Evolutionary conservation across 2,329 filamentous ascomycete species (phyloP), one percentile per base, ranked within the genome.

Genomic region (Xylariales sp.): DNA sequence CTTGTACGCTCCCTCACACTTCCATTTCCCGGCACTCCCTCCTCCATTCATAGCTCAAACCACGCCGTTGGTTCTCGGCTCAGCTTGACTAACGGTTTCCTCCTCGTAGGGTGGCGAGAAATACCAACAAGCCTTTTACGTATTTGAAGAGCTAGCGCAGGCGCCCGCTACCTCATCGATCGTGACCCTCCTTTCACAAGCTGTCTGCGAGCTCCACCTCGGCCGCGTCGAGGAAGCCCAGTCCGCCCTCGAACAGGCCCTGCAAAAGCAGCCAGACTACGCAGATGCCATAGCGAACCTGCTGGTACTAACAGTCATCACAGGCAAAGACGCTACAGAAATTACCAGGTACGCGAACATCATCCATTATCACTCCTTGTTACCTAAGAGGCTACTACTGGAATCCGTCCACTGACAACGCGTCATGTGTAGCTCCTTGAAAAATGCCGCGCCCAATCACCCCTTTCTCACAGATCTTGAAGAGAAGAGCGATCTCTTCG

Each of bases 121-220:
- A 80, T 98, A 98, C 81, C 96, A 98, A 78, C 93, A 96, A 77
- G 91, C 95, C 18, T 98, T 97, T 82, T 98, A 99, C 84, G 95
- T 98, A 69, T 98, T 93, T 77, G 95, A 98, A 81, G 96, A 99
- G 81, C 88, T 98, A 56, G 95, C 96, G 4, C 93, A 97, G 78
- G 91, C 93, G 34, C 91, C 94, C 2, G 90, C 92, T 39, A 94
- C 93, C 18, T 90, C 93, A 56, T 93, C 93, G 16, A 86, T 90
- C 60, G 86, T 90, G 73, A 91, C 89, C 18, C 87, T 97, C 63
- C 89, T 97, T 68, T 91, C 93, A 23, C 96, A 98, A 82, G 95
- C 94, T 32, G 89, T 98, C 32, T 91, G 93, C 30, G 95, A 99
- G 80, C 83, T 98, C 61, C 96, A 98, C 78, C 89, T 98, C 34